Evolutionary conservation across 1,284 basidiomycete species (phyloP).

Genomic region (Moesziomyces globuligerus): DNA sequence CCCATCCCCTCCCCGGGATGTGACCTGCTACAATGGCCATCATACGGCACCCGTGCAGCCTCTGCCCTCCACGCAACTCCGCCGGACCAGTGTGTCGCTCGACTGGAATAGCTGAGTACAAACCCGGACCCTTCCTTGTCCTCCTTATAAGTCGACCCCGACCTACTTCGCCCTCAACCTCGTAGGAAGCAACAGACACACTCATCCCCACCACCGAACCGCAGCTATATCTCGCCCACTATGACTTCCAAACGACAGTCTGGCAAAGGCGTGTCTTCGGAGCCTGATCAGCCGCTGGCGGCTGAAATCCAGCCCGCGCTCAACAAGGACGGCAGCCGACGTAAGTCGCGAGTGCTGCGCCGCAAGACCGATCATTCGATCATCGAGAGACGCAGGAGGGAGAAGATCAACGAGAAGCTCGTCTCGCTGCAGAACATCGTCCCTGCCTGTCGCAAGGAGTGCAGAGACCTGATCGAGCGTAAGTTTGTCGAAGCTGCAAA

Average conservation of each 20-base stretch:
- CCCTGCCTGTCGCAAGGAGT: conserved; percentile 63
- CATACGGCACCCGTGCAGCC: too few relatives aligned
- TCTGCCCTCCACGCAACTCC: background rate
- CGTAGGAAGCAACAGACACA: too few relatives aligned
- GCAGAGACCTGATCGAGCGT: conserved; percentile 52
- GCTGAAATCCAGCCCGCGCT: conserved; percentile 8
- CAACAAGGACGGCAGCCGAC: conserved; percentile 48
- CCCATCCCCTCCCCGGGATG: conserved; percentile 3
- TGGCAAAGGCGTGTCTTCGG: background rate
- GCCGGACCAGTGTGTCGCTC: too few relatives aligned
- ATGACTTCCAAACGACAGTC: too few relatives aligned
- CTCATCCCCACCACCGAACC: too few relatives aligned
- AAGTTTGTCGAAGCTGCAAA: conserved; percentile 19
- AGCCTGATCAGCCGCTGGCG: background rate
- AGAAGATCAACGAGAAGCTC: conserved; percentile 67
- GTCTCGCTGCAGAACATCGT: conserved; percentile 57
- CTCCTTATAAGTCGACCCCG: too few relatives aligned
- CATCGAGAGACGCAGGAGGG: conserved; percentile 63
- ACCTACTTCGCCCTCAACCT: too few relatives aligned
- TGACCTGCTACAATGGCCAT: too few relatives aligned
- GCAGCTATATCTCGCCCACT: too few relatives aligned
- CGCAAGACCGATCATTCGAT: conserved; percentile 66
- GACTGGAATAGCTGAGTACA: too few relatives aligned
- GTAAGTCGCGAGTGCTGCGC: conserved; percentile 54
- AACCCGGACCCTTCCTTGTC: too few relatives aligned